Evolutionary conservation across 228 moss, liverwort and hornwort species (phyloP), one percentile per base, ranked within the genome.

Genomic region (Sphagnum fallax): DNA sequence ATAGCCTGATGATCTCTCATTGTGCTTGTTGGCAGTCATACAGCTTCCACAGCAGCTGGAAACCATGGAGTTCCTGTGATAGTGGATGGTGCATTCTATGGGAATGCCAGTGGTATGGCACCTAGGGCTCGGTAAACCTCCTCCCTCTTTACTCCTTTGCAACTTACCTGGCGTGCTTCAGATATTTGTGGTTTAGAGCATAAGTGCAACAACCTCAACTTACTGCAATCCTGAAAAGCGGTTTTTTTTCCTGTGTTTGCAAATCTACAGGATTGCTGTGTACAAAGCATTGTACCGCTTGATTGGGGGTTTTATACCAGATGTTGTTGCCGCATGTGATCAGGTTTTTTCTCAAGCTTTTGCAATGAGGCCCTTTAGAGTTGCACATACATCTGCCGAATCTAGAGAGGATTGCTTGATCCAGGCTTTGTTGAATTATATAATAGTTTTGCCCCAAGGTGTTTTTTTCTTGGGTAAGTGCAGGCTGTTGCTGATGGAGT

Each of bases 31-130:
- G 58, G 48, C 72, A 83, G 83, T 8, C 83, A 84, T 49, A 84
- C 83, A 49, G 32, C 83, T 10, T 77, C 80, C 12, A 84, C 77
- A 53, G 83, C 83, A 59, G 83, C 83, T 4, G 83, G 83, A 50
- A 84, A 84, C 65, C 64, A 80, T 62, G 52, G 64, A 47, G 72
- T 84, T 10, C 77, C 80, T 32, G 83, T 84, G 49, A 62, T 77
- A 5, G 77, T 84, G 4, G 48, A 60, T 15, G 80, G 75, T 67
- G 83, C 75, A 16, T 57, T 52, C 67, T 84, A 84, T 15, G 83
- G 83, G n/a, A 80, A 77, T 61, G 83, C 83, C 9, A 84, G 83
- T 65, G 83, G 83, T 13, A 84, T 84, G 83, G 83, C 83, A 62
- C 83, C 83, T n/a, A 65, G 83, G 18, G 83, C 83, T 6, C 83